A percentile compares a stretch with the other conserved stretches of the same genome.
These are phyloP conservation scores for Sedum album DNA, from an alignment of 164 flowering plant species.

Conservation along the genomic window DNA sequence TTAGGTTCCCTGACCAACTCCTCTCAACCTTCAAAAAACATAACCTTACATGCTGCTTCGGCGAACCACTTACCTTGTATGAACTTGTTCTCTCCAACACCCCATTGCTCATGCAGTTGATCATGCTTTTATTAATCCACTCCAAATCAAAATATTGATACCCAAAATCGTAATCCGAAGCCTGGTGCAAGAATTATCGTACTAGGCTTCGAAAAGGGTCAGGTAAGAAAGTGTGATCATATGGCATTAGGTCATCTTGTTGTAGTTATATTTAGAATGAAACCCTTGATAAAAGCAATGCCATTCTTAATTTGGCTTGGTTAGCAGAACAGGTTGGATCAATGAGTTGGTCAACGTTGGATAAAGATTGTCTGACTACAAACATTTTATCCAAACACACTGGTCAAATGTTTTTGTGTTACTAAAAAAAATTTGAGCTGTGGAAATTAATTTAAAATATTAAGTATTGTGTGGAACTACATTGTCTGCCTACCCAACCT, in stretches of 20 bases:
- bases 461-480: too few relatives aligned
- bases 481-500: neutral
- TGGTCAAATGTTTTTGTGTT: neutral
- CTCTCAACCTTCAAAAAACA: slow-evolving; percentile 20
- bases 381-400: too few relatives aligned
- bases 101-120: slow-evolving; percentile 25
- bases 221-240: neutral
- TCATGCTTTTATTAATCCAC: neutral
- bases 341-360: neutral
- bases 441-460: neutral
- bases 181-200: neutral
- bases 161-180: neutral
- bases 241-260: too few relatives aligned
- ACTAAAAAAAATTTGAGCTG: neutral
- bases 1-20: slow-evolving; percentile 47
- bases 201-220: neutral
- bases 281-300: neutral
- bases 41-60: neutral
- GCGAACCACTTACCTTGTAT: neutral
- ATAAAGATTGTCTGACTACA: neutral
- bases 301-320: neutral
- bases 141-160: too few relatives aligned
- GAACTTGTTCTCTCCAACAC: slow-evolving; percentile 2
- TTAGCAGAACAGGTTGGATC: too few relatives aligned
- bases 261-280: neutral